Percentiles rank a stretch among this genome's conserved stretches.
Conservation (phyloP, 2,329 filamentous ascomycete genomes). For the Cytospora piceicola region DNA sequence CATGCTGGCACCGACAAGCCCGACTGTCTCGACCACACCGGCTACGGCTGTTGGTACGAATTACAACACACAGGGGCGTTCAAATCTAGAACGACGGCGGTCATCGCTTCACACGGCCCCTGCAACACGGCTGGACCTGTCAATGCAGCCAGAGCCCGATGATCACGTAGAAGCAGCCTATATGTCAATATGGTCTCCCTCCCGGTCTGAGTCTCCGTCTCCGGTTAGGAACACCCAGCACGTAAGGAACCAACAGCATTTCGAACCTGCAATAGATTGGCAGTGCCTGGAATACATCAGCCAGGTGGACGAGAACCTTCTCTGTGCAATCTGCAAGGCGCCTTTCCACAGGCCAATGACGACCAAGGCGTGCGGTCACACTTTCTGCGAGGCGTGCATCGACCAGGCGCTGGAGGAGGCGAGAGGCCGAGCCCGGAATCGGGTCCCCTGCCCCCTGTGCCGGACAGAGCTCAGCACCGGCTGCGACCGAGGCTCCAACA, state of each 20-base stretch:
- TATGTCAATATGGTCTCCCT: not conserved
- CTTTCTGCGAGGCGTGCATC: constrained; percentile 65
- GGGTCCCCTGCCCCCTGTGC: constrained; percentile 61
- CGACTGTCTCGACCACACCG: not conserved
- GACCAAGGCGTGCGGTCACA: constrained; percentile 63
- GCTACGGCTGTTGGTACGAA: not conserved
- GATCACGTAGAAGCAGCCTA: not conserved
- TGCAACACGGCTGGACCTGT: not conserved
- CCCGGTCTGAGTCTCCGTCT: not conserved
- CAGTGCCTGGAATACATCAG: constrained; percentile 40
- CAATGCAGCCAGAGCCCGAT: not conserved
- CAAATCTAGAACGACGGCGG: not conserved
- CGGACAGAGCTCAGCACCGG: constrained; percentile 47
- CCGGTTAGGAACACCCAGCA: not conserved
- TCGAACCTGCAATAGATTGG: constrained; percentile 37
- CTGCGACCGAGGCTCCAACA: constrained; percentile 15
- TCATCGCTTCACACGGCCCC: not conserved
- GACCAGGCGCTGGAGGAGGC: constrained; percentile 39
- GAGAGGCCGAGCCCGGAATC: constrained; percentile 38
- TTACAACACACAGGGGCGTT: not conserved
- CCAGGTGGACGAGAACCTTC: constrained; percentile 41
- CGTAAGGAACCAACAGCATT: not conserved
- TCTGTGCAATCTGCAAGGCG: constrained; percentile 56
- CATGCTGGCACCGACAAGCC: constrained; percentile 1
- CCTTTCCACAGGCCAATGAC: constrained; percentile 64